Conservation (phyloP, 306 rosid species). For the cucumber (Cucumis sativus) region DNA sequence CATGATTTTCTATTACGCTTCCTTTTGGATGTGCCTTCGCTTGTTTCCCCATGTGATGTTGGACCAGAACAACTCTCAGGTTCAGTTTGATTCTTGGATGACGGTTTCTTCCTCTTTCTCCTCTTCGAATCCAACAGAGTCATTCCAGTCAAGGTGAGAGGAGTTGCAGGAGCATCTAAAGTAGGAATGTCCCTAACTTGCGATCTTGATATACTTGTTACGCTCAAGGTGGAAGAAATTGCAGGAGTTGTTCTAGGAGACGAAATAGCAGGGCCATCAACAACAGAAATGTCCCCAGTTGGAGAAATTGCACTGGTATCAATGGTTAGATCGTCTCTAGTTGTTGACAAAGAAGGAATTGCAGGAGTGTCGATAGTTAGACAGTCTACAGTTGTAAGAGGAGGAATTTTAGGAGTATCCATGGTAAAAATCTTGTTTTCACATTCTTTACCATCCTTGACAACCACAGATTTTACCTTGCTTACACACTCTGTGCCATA, state of each 20-base stretch:
- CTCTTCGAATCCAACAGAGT: neutral
- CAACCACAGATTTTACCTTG: slow-evolving; percentile 18
- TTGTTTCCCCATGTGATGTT: slow-evolving; percentile 19
- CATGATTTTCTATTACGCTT: slow-evolving; percentile 44
- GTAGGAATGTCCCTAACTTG: neutral
- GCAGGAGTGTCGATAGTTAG: neutral
- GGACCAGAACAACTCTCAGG: slow-evolving; percentile 13
- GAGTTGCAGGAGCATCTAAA: neutral
- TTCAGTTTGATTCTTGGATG: slow-evolving; percentile 22
- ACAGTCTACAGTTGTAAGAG: neutral
- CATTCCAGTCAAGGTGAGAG: neutral
- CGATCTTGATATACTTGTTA: neutral
- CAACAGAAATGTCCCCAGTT: neutral
- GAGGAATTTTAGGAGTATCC: neutral
- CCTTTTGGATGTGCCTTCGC: slow-evolving; percentile 25
- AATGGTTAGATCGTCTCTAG: neutral
- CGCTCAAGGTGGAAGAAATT: neutral
- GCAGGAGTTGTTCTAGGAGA: neutral
- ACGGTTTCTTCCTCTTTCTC: slow-evolving; percentile 28
- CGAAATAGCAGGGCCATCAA: neutral
- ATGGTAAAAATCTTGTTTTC: neutral
- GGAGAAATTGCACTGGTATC: neutral
- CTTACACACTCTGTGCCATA: slow-evolving; percentile 18
- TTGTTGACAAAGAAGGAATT: neutral
- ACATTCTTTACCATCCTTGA: slow-evolving; percentile 9